Base-by-base conservation (phyloP, 2,329 filamentous ascomycete species). In the Verticillium longisporum region DNA sequence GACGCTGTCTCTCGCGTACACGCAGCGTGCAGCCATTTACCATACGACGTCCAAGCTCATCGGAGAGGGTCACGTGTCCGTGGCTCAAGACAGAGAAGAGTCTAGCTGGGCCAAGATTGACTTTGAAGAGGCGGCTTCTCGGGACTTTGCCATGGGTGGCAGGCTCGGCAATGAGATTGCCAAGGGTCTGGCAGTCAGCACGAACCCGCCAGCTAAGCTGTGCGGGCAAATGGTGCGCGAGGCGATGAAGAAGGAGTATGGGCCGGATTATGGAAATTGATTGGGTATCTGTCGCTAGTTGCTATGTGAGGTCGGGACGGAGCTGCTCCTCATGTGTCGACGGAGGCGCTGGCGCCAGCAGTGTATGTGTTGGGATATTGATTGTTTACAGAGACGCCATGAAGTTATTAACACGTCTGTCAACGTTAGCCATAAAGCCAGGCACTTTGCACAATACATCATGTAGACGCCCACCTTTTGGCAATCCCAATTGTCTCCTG, bases 231-330 rank as follows among this genome's bases (percentile, higher is more conserved):
- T 89, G 70, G 87, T 90, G 41, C 80, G 83, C 57, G 84, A 88
- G 73, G 87, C 86, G 57, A 86, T 89, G 85, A 87, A 81, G 75
- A 87, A 85, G 72, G 87, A 89, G 70, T 88, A 87, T 66, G 83
- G 83, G 0, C 75, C 78, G n/a, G 76, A 74, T 10, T 81, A 79
- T 69, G 75, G 75, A 34, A 68, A 62, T 58, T 64, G 41, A 59
- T 57, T 57, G 57, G 57, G 41, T 59, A 59, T 59, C 41, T 57
- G 50, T 55, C 57, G 58, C 58, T 61, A 45, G 61, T 21, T 9
- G 26, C 14, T 32, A 50, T 37, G 26, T 37, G 38, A 56, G n/a
- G n/a, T 15, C 33, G 26, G 41, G 36, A 33, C 21, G 41, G 21
- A 21, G 18, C 41, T 21, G 41, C 41, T 21, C 18, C n/a, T 10